Evolutionary conservation across 2,329 filamentous ascomycete genomes (phyloP).

Genomic region (Botrytis hyacinthi): DNA sequence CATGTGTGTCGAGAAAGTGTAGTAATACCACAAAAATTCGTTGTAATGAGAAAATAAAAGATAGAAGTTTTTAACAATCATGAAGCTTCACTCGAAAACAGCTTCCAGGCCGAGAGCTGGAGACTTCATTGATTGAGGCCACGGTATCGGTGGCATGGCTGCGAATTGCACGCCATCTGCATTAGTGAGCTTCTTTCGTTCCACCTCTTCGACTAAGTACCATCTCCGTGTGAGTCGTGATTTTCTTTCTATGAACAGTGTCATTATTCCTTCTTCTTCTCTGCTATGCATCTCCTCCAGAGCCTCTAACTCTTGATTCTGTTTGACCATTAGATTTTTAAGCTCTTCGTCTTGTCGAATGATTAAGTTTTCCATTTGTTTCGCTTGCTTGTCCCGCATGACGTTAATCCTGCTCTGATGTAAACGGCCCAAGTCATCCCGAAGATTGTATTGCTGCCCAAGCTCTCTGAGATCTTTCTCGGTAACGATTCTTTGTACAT

Average conservation of each 20-base stretch:
- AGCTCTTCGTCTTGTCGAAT: conserved; percentile 54
- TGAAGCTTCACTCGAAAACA: conserved; percentile 27
- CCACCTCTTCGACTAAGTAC: conserved; percentile 52
- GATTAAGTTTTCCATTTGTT: conserved; percentile 58
- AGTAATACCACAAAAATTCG: background rate
- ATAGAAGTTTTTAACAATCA: background rate
- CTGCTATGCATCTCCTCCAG: conserved; percentile 48
- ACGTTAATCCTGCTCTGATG: conserved; percentile 63
- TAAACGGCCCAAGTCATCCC: conserved; percentile 57
- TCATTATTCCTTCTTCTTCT: conserved; percentile 50
- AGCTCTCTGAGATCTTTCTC: conserved; percentile 58
- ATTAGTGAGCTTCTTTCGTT: conserved; percentile 52
- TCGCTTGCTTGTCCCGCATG: conserved; percentile 61
- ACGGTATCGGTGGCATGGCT: conserved; percentile 42
- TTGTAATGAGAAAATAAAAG: background rate
- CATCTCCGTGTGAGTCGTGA: conserved; percentile 49
- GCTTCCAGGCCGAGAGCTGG: conserved; percentile 27
- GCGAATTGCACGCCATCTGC: conserved; percentile 46
- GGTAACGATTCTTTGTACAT: conserved; percentile 55
- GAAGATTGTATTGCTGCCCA: conserved; percentile 58
- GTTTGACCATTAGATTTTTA: conserved; percentile 46
- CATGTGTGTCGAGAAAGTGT: conserved; percentile 1
- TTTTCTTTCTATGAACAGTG: conserved; percentile 48
- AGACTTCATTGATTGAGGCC: conserved; percentile 37
- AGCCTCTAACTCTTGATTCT: conserved; percentile 49